Evolutionary conservation across 352 stramenopile species (phyloP), one percentile per base, ranked within the genome.

Genomic region (Globisporangium echinulatum): DNA sequence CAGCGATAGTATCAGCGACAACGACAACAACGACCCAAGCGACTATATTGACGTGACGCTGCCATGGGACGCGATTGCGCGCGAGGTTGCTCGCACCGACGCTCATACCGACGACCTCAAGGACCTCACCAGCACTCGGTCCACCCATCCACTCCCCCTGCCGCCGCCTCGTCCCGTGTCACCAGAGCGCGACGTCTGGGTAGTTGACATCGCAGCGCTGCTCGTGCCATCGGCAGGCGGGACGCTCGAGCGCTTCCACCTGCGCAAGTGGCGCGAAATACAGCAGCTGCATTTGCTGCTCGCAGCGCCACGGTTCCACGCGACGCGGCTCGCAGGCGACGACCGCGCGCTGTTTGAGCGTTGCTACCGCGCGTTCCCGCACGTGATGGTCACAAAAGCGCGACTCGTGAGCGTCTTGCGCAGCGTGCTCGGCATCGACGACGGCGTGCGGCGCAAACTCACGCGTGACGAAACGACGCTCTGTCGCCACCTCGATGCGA

Each of bases 301-400:
- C 39, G 46, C 69, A 5, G 61, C 61, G 25, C 67, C 75, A 8
- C 66, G 63, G 19, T 90, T 92, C 54, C 69, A 67, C 15, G 52
- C 58, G 42, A 71, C 87, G 15, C 75, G 72, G 5, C 54, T 90
- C 36, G 78, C 74, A 15, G 82, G 82, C 1, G 66, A 87, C 56
- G 78, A 86, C 38, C 78, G 73, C 19, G 66, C 76, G 53, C 64
- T 92, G 8, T 92, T 86, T 54, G 80, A 92, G 64, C 68, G 62
- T 56, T 90, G 88, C 42, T 79, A 81, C 54, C 78, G 80, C 37
- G 77, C 82, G 14, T 90, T 90, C 52, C 80, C 80, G 3, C 78
- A 87, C 37, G 68, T 85, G 7, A 64, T 83, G 53, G 80, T 88
- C 17, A 75, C 82, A 3, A 90, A 90, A 61, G 68, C 80, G 17